phyloP scores from a whole-genome alignment of 1,284 basidiomycete species.

The Fistulinella cinereoalba region DNA sequence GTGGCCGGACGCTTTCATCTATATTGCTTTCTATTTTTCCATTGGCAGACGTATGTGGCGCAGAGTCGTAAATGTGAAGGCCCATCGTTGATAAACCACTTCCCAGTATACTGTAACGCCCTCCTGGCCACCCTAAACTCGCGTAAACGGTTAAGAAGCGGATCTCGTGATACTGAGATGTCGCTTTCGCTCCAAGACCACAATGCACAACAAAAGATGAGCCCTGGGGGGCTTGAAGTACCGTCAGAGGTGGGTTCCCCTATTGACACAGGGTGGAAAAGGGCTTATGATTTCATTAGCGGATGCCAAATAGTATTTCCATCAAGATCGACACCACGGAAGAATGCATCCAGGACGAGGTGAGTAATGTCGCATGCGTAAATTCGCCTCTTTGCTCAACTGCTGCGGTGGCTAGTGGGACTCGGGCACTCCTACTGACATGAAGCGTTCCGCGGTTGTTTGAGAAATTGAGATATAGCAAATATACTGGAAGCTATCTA shows the following conservation, averaged over 20 bases:
- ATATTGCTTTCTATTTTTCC: conserved; percentile 48
- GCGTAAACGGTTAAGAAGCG: conserved; percentile 35
- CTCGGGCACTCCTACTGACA: no score
- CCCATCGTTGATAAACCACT: background rate
- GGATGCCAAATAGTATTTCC: no score
- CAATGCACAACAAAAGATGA: conserved; percentile 8
- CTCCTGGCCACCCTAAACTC: conserved; percentile 51
- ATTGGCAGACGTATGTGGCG: conserved; percentile 40
- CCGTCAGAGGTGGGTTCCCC: no score
- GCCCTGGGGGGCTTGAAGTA: no score
- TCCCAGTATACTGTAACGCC: conserved; percentile 47
- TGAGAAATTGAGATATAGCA: no score
- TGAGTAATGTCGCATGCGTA: no score
- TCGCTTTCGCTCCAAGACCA: conserved; percentile 14
- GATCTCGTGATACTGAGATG: conserved; percentile 4
- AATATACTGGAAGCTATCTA: no score
- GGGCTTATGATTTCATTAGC: no score
- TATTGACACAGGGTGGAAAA: no score
- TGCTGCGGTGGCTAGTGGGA: no score
- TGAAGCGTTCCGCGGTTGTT: no score
- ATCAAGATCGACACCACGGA: conserved; percentile 25
- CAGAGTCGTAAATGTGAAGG: background rate
- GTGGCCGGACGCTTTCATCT: conserved; percentile 42
- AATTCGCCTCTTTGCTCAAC: no score
- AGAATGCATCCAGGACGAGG: conserved; percentile 23